Evolutionary conservation across 768 basidiomycete genomes (phyloP), one percentile per base, ranked within the genome.

Genomic region (Gymnopilus junonius): DNA sequence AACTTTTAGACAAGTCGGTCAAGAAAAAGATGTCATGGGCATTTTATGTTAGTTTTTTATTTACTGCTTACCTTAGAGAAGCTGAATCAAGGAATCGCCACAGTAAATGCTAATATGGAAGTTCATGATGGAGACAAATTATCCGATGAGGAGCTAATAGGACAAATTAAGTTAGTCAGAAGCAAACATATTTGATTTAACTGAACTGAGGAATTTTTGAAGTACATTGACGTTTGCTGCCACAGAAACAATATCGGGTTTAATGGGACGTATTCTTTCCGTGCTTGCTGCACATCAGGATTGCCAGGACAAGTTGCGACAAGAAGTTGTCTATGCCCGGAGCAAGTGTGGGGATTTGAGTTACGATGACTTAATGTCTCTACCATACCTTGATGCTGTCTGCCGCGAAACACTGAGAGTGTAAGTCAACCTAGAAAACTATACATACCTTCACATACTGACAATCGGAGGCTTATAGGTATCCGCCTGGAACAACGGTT

Each of bases 21-120:
- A 74, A 63, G 79, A 77, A 10, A 81, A 79, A 50, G 83, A 84
- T 66, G 76, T 85, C n/a, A 74, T 84, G 63, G 82, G 79, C 60
- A 75, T 83, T 43, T 65, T 84, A 23, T 68, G 83, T 85, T 65
- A 37, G 81, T 65, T 31, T 12, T 34, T 21, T 32, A 4, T 43
- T n/a, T 25, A 21, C 20, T 25, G 2, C 0, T 12, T 21, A 21
- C 4, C 8, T 15, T 20, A 8, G 4, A 3, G 8, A 20, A n/a
- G 21, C 55, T 43, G 21, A 42, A n/a, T n/a, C n/a, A n/a, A 2
- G 7, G 11, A 15, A 6, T 34, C 15, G 37, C 27, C 27, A 2
- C 58, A 82, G 81, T 82, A 51, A 74, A 71, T 62, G 76, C 74
- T 4, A 82, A 81, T 56, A 73, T 78, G 70, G 64, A 67, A 14